These are phyloP conservation scores for Termitomyces sp. DNA, from an alignment of 768 basidiomycete species.

Conservation along the genomic window DNA sequence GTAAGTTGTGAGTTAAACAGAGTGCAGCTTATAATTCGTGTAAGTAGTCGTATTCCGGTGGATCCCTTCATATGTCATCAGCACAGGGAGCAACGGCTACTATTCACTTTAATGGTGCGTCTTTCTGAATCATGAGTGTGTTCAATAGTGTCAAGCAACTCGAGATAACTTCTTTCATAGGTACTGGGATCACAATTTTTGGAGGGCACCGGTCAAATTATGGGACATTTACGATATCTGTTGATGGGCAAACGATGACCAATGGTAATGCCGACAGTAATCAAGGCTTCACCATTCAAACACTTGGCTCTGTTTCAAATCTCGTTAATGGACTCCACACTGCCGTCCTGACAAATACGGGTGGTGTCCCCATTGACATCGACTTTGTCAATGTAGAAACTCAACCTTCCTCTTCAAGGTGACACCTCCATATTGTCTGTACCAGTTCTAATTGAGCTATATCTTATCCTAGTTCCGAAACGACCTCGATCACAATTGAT, in stretches of 20 bases:
- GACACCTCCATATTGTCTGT: neutral
- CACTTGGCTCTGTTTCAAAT: constrained; percentile 40
- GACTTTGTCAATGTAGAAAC: constrained; percentile 44
- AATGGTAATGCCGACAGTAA: constrained; percentile 31
- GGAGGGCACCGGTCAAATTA: constrained; percentile 44
- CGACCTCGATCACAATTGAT: constrained; percentile 32
- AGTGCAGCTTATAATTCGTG: neutral
- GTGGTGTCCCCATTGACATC: constrained; percentile 43
- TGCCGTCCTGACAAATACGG: constrained; percentile 43
- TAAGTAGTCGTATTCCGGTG: constrained; percentile 44
- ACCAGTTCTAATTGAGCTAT: constrained; percentile 1
- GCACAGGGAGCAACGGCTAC: constrained; percentile 45
- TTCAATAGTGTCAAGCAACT: neutral
- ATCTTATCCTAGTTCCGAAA: constrained; percentile 12
- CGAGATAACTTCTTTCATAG: constrained; percentile 19
- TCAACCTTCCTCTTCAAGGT: constrained; percentile 35
- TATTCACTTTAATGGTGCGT: constrained; percentile 46
- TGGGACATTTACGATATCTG: constrained; percentile 40
- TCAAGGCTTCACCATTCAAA: constrained; percentile 26
- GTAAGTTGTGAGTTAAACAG: constrained; percentile 22
- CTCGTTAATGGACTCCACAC: constrained; percentile 44
- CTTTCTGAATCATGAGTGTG: neutral
- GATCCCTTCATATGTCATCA: constrained; percentile 41
- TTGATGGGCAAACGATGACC: constrained; percentile 38
- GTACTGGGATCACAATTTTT: constrained; percentile 51